phyloP scores from a whole-genome alignment of 2,329 filamentous ascomycete species.

The Chaetomiaceae sp. region DNA sequence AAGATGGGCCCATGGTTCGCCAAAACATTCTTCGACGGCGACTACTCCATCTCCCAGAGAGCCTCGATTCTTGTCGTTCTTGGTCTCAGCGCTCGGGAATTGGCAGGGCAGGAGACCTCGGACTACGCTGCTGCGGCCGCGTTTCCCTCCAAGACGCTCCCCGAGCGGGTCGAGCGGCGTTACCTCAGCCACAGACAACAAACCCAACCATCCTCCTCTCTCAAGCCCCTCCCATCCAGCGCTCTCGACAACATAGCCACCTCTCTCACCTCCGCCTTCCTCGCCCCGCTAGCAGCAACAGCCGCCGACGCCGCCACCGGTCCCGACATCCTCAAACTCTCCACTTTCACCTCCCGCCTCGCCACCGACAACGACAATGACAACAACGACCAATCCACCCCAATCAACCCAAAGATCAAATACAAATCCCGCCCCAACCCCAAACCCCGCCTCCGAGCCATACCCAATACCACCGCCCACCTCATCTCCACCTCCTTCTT shows the following conservation, averaged over 20 bases:
- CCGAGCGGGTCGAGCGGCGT: slow-evolving; percentile 65
- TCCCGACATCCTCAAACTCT: slow-evolving; percentile 80
- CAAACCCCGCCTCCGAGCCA: slow-evolving; percentile 46
- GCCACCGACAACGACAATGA: slow-evolving; percentile 28
- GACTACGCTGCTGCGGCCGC: slow-evolving; percentile 45
- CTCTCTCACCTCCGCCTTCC: slow-evolving; percentile 65
- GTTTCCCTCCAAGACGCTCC: slow-evolving; percentile 80
- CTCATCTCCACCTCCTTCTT: slow-evolving; percentile 77
- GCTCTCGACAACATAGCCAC: slow-evolving; percentile 66
- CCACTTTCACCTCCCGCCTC: slow-evolving; percentile 79
- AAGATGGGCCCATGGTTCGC: slow-evolving; percentile 81
- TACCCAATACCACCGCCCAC: slow-evolving; percentile 73
- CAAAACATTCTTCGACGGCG: slow-evolving; percentile 82
- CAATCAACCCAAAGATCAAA: slow-evolving; percentile 28
- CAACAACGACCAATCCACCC: slow-evolving; percentile 1
- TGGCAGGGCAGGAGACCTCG: slow-evolving; percentile 69
- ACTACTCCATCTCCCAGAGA: slow-evolving; percentile 83
- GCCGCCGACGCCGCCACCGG: slow-evolving; percentile 77
- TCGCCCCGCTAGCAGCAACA: slow-evolving; percentile 74
- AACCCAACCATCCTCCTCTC: slow-evolving; percentile 32
- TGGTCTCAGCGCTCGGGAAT: slow-evolving; percentile 75
- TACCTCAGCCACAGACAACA: slow-evolving; percentile 47
- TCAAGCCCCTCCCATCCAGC: slow-evolving; percentile 51
- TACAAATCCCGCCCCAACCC: slow-evolving; percentile 15
- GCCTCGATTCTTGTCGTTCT: slow-evolving; percentile 76